phyloP scores from a whole-genome alignment of 805 yeast genomes.

The Cyberlindnera xishuangbannaensis region DNA sequence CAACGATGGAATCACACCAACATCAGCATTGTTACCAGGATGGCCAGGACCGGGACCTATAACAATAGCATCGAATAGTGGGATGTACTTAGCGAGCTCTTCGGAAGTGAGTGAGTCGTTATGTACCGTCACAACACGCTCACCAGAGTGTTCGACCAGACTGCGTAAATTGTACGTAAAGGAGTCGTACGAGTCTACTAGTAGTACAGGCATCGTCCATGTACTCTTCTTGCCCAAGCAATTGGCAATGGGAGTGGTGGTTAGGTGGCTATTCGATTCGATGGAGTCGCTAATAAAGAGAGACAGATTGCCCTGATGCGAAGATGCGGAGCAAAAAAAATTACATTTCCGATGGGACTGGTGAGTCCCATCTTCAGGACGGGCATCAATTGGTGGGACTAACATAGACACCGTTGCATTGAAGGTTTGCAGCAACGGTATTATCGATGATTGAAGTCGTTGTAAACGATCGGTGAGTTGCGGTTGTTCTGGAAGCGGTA shows the following conservation, averaged over 20 bases:
- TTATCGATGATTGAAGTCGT: conserved; percentile 58
- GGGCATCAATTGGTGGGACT: too few relatives aligned
- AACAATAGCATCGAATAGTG: conserved; percentile 64
- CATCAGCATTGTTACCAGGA: conserved; percentile 57
- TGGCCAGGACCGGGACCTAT: conserved; percentile 98
- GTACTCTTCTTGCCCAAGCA: background rate
- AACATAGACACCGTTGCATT: too few relatives aligned
- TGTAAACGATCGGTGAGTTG: conserved; percentile 58
- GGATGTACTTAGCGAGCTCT: conserved; percentile 38
- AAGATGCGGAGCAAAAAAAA: background rate
- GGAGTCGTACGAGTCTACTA: conserved; percentile 93
- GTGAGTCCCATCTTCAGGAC: background rate
- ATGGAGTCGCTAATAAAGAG: too few relatives aligned
- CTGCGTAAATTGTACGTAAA: conserved; percentile 78
- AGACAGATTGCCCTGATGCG: background rate
- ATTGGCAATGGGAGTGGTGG: background rate
- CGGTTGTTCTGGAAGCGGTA: too few relatives aligned
- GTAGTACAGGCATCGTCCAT: conserved; percentile 44
- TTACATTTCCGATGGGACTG: background rate
- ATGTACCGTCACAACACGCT: conserved; percentile 31
- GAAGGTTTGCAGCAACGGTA: conserved; percentile 1
- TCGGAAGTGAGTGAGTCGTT: conserved; percentile 30
- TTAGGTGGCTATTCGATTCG: background rate
- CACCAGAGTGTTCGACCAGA: conserved; percentile 45
- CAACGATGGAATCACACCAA: conserved; percentile 63